Evolutionary conservation across 2,329 filamentous ascomycete species (phyloP).

Genomic region (Neofusicoccum laricinum): DNA sequence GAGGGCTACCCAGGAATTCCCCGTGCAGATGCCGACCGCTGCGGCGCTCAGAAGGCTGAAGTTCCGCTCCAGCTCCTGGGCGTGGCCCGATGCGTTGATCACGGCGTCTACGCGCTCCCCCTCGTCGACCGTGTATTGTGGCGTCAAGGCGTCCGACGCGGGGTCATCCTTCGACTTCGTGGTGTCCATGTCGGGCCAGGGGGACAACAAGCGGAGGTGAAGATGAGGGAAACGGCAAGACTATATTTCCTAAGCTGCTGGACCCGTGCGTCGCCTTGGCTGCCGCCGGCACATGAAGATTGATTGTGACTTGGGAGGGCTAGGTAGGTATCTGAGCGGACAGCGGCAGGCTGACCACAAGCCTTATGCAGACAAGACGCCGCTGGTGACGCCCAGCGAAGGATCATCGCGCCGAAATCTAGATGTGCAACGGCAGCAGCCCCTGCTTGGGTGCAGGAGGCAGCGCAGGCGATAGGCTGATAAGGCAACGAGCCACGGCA

Average conservation of each 20-base stretch:
- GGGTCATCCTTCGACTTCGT: slow-evolving; percentile 5
- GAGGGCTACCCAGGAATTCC: slow-evolving; percentile 44
- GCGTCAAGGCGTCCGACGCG: not conserved
- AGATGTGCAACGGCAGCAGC: not conserved
- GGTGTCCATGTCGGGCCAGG: not conserved
- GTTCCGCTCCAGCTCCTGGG: slow-evolving; percentile 51
- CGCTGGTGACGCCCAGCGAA: slow-evolving; percentile 1
- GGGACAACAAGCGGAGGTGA: not conserved
- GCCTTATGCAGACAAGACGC: not conserved
- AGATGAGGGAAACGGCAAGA: not conserved
- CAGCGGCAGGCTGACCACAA: not conserved
- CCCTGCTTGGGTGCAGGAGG: not conserved
- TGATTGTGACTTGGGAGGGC: not conserved
- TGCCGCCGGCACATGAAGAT: not conserved
- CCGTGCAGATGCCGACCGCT: slow-evolving; percentile 45
- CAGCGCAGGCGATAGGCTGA: not conserved
- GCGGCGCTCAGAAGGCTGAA: slow-evolving; percentile 49
- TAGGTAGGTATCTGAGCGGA: not conserved
- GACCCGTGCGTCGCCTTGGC: not conserved
- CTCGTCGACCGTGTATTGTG: slow-evolving; percentile 17
- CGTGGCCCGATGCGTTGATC: slow-evolving; percentile 51
- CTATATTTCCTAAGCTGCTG: not conserved
- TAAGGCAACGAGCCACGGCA: not conserved
- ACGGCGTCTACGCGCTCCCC: slow-evolving; percentile 30
- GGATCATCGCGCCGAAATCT: not conserved